Base-by-base conservation (phyloP, 2,329 filamentous ascomycete genomes). In the Calonectria henricotiae region DNA sequence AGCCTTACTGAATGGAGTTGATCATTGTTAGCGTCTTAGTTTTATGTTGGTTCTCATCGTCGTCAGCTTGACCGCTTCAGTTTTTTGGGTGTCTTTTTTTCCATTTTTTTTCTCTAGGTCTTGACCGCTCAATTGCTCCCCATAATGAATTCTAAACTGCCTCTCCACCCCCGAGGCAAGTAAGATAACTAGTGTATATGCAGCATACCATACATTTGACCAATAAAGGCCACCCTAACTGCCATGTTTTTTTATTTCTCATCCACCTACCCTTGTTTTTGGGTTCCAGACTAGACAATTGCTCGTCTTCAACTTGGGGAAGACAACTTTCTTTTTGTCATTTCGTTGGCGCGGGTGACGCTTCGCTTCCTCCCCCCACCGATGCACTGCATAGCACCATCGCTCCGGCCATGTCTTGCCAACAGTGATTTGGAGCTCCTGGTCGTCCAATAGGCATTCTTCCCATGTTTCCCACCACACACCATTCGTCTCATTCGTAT, bases 61-160 rank as follows among this genome's bases (percentile, higher is more conserved):
- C 20, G 51, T 58, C 51, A 58, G 20, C 51, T 35, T 58, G 30
- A 58, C 51, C 51, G 51, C 51, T 20, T 58, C 32, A 20, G 23
- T 39, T 47, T 51, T 51, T 37, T 20, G 27, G 27, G 27, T 5
- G 27, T 30, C 27, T 30, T 5, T 30, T 30, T 30, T 30, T 30
- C n/a, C n/a, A n/a, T n/a, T n/a, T 30, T 30, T 30, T 4, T 20
- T 30, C 7, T 30, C 4, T 30, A 30, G 27, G 27, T 7, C 27
- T 30, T 39, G 32, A 39, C 32, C 32, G 35, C 11, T 58, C 35
- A 37, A 58, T 39, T 9, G 35, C 49, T 11, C 11, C 51, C 17
- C 32, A 37, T 25, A 25, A 39, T 39, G 23, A 58, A 20, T 58
- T 23, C 8, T 20, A 54, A 54, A 35, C 27, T 30, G 27, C 27